Evolutionary conservation across 495 filamentous ascomycete genomes (phyloP).

Genomic region (Xylaria telfairii): DNA sequence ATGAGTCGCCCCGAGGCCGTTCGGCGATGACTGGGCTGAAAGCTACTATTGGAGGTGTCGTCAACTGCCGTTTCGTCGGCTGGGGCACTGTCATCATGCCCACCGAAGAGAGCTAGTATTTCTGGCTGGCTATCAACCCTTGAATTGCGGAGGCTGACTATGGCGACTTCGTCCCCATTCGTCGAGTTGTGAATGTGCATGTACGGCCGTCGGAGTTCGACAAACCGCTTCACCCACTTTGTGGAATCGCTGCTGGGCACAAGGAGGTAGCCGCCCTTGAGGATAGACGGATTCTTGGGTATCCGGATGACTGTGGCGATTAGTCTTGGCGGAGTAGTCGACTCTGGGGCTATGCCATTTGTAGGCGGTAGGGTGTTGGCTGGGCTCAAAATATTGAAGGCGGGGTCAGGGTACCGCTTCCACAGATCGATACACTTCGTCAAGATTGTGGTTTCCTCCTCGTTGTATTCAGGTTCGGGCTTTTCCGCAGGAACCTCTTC

Average conservation of each 20-base stretch:
- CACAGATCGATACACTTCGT: constrained; percentile 78
- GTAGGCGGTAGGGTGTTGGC: constrained; percentile 77
- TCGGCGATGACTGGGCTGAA: constrained; percentile 41
- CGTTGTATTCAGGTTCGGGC: constrained; percentile 53
- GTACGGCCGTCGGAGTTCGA: constrained; percentile 91
- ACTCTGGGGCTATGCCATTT: constrained; percentile 60
- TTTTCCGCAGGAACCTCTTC: constrained; percentile 5
- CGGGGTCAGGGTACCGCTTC: constrained; percentile 76
- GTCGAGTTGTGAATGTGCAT: constrained; percentile 84
- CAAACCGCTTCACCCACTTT: constrained; percentile 87
- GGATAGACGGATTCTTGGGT: constrained; percentile 73
- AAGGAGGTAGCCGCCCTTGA: constrained; percentile 84
- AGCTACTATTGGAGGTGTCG: constrained; percentile 24
- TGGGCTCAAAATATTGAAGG: constrained; percentile 73
- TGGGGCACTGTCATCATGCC: constrained; percentile 42
- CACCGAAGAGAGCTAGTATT: constrained; percentile 75
- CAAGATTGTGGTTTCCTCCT: constrained; percentile 64
- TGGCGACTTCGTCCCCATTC: constrained; percentile 86
- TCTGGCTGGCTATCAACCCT: constrained; percentile 88
- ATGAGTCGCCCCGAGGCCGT: constrained; percentile 38
- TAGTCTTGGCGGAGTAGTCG: constrained; percentile 56
- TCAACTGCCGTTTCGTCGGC: constrained; percentile 29
- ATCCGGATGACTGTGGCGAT: constrained; percentile 72
- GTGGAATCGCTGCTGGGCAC: constrained; percentile 75
- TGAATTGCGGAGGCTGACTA: constrained; percentile 83